A percentile compares a stretch with the other conserved stretches of the same genome.
phyloP scores from a whole-genome alignment of 169 alveolate genomes.

The Plasmodium ovale region DNA sequence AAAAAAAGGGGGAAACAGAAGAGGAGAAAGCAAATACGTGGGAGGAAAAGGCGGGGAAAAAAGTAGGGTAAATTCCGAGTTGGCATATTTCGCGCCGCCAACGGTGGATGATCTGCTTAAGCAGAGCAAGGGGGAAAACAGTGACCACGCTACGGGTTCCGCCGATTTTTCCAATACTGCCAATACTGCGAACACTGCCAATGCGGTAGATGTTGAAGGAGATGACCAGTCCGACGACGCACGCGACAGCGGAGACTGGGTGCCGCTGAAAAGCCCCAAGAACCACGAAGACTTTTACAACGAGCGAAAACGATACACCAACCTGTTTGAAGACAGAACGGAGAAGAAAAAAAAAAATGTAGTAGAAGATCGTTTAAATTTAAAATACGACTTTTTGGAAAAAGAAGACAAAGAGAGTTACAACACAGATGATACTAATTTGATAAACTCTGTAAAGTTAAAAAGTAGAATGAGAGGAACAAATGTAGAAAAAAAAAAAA shows the following conservation, averaged over 20 bases:
- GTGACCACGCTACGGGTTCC: too few relatives aligned
- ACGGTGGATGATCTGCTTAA: too few relatives aligned
- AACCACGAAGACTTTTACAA: constrained; percentile 45
- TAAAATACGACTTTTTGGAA: not conserved
- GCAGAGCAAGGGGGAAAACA: too few relatives aligned
- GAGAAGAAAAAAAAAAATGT: not conserved
- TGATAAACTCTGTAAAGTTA: not conserved
- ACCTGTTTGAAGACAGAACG: not conserved
- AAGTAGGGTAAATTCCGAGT: too few relatives aligned
- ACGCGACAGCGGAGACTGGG: not conserved
- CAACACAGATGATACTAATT: not conserved
- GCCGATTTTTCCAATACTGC: too few relatives aligned
- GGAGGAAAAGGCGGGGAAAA: too few relatives aligned
- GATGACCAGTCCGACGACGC: not conserved
- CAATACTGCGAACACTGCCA: too few relatives aligned
- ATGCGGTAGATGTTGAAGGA: too few relatives aligned
- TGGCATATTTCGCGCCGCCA: too few relatives aligned
- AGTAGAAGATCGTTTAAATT: not conserved
- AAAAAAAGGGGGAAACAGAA: too few relatives aligned
- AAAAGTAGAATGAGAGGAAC: not conserved
- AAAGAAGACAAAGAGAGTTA: not conserved
- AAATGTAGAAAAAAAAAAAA: not conserved
- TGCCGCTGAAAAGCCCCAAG: constrained; percentile 28
- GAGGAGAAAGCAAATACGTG: too few relatives aligned
- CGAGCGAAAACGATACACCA: constrained; percentile 2